Percentiles rank a stretch among this genome's conserved stretches.
These are phyloP conservation scores for Candida palmyrensis DNA, from an alignment of 805 yeast species.

Conservation along the genomic window DNA sequence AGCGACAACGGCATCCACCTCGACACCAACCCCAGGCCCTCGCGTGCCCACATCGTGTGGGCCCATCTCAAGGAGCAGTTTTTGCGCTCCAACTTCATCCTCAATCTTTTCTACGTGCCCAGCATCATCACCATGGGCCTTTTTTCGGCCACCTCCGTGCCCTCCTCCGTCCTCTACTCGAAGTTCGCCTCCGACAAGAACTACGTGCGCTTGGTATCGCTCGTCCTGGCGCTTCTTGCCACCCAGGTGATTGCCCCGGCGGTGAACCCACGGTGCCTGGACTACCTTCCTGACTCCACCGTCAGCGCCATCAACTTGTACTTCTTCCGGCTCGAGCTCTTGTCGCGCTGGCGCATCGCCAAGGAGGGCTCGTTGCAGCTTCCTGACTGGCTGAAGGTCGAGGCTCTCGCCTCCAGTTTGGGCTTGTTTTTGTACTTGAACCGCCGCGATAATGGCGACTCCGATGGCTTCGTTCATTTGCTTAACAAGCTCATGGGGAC, in stretches of 20 bases:
- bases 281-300: conserved; percentile 11
- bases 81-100: conserved; percentile 18
- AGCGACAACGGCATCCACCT: not conserved
- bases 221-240: conserved; percentile 9
- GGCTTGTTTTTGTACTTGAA: conserved; percentile 36
- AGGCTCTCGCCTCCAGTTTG: conserved; percentile 27
- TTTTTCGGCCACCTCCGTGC: conserved; percentile 21
- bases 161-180: conserved; percentile 20
- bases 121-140: conserved; percentile 30
- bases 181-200: conserved; percentile 15
- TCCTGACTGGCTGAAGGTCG: conserved; percentile 27
- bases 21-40: conserved; percentile 4
- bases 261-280: no score
- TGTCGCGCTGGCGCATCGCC: conserved; percentile 38
- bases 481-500: conserved; percentile 21
- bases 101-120: conserved; percentile 33
- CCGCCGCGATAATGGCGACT: conserved; percentile 20
- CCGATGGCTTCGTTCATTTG: conserved; percentile 11
- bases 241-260: no score
- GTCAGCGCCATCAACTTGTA: conserved; percentile 27
- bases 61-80: not conserved
- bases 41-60: not conserved
- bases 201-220: conserved; percentile 32
- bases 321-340: conserved; percentile 26
- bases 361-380: conserved; percentile 31